Conservation (phyloP, 495 filamentous ascomycete genomes). For the Paragyromitra xinjiangensis region DNA sequence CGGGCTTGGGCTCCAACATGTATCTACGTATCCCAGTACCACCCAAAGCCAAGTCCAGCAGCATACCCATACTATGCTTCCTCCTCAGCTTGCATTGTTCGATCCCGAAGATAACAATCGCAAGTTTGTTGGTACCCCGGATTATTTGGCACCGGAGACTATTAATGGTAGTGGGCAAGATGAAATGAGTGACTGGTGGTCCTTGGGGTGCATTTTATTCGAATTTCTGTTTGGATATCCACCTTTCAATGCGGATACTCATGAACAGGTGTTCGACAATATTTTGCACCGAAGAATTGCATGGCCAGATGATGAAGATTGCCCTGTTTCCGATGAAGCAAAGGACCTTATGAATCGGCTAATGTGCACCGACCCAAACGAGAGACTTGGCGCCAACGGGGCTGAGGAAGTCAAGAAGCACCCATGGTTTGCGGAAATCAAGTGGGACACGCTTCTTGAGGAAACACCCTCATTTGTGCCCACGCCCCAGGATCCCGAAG, state of each 20-base stretch:
- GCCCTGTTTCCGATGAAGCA: conserved; percentile 79
- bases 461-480: conserved; percentile 97
- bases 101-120: conserved; percentile 93
- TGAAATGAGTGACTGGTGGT: conserved; percentile 99
- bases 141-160: conserved; percentile 96
- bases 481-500: conserved; percentile 88
- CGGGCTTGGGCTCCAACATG: conserved; percentile 56
- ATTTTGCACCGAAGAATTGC: conserved; percentile 87
- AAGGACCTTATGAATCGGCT: conserved; percentile 92
- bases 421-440: conserved; percentile 85
- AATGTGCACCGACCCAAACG: conserved; percentile 79
- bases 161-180: conserved; percentile 95
- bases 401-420: conserved; percentile 90
- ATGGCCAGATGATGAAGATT: conserved; percentile 79
- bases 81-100: conserved; percentile 93
- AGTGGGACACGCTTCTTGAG: conserved; percentile 88
- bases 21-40: conserved; percentile 56
- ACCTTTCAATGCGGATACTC: conserved; percentile 89
- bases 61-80: conserved; percentile 85
- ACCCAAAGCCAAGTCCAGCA: conserved; percentile 55
- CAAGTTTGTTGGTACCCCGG: conserved; percentile 94
- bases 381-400: conserved; percentile 88
- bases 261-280: conserved; percentile 96
- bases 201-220: conserved; percentile 94
- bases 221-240: conserved; percentile 93